A percentile compares a stretch with the other conserved stretches of the same genome.
Conservation (phyloP, 306 rosid species). For the Quercus rubra region DNA sequence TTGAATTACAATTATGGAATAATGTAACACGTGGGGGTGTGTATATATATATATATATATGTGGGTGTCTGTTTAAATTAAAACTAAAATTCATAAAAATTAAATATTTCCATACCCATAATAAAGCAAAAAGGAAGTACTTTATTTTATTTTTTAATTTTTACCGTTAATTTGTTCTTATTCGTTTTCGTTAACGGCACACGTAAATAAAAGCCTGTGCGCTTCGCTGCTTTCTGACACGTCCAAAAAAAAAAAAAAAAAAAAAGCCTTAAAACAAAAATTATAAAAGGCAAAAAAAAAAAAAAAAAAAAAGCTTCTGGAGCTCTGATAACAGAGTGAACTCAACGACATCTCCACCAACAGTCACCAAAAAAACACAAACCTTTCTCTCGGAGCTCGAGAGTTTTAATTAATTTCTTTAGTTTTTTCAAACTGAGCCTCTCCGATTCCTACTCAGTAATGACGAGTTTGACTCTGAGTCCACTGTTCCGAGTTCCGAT, state of each 20-base stretch:
- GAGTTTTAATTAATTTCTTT: not conserved
- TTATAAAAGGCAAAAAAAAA: not conserved
- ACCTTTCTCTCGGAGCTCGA: not conserved
- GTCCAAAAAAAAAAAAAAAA: conserved; percentile 13
- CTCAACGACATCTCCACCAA: conserved; percentile 20
- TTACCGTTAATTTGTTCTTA: conserved; percentile 45
- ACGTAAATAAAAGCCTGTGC: conserved; percentile 7
- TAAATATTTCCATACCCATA: not conserved
- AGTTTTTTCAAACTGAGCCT: not conserved
- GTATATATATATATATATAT: too few species aligned
- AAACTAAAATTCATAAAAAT: too few species aligned
- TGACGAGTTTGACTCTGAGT: conserved; percentile 38
- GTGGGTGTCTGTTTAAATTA: too few species aligned
- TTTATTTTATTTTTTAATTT: not conserved
- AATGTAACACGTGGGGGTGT: too few species aligned
- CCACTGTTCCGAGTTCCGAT: conserved; percentile 20
- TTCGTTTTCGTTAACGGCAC: conserved; percentile 45
- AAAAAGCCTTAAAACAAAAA: not conserved
- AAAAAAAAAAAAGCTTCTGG: conserved; percentile 17
- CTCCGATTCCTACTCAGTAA: conserved; percentile 32
- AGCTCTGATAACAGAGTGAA: conserved; percentile 20
- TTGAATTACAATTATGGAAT: too few species aligned
- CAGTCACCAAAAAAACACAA: not conserved
- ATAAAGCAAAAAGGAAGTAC: not conserved
- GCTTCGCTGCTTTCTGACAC: conserved; percentile 35